These are phyloP conservation scores for Xerocomus brunneocitrinus DNA, from an alignment of 768 basidiomycete species.

Conservation along the genomic window DNA sequence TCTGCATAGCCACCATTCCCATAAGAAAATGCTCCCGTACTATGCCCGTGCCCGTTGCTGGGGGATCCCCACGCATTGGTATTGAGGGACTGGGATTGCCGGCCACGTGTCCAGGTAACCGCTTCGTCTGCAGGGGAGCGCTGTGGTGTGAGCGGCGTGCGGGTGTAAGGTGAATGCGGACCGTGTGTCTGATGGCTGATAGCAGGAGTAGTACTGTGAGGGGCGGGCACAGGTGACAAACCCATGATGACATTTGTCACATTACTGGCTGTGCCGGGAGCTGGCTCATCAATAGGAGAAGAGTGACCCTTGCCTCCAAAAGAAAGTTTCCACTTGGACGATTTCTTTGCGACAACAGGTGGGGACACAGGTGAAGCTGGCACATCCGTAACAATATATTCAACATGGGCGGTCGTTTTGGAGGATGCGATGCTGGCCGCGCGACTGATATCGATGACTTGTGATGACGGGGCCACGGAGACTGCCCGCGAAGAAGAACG, in stretches of 20 bases:
- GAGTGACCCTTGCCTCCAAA: constrained; percentile 63
- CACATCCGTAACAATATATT: constrained; percentile 15
- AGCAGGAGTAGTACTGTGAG: constrained; percentile 1
- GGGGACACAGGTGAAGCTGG: constrained; percentile 20
- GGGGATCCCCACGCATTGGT: constrained; percentile 20
- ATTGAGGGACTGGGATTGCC: constrained; percentile 31
- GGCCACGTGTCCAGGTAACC: constrained; percentile 48
- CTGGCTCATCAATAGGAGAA: constrained; percentile 32
- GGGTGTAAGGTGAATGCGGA: constrained; percentile 23
- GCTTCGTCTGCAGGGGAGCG: constrained; percentile 38
- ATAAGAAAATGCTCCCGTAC: constrained; percentile 9
- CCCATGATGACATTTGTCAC: constrained; percentile 75
- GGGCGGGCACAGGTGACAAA: constrained; percentile 18
- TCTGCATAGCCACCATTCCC: constrained; percentile 23
- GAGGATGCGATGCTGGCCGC: constrained; percentile 22
- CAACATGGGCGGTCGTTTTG: constrained; percentile 38
- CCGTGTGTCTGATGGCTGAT: constrained; percentile 11
- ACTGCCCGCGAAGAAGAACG: constrained; percentile 39
- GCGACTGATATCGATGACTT: constrained; percentile 22
- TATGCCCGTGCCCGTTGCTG: constrained; percentile 6
- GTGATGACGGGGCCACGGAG: constrained; percentile 12
- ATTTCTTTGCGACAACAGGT: constrained; percentile 58
- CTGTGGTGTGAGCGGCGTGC: constrained; percentile 29
- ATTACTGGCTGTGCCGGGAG: constrained; percentile 69
- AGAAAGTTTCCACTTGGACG: constrained; percentile 52